phyloP scores from a whole-genome alignment of 2,329 filamentous ascomycete genomes.

The Trichocomaceae sp. region DNA sequence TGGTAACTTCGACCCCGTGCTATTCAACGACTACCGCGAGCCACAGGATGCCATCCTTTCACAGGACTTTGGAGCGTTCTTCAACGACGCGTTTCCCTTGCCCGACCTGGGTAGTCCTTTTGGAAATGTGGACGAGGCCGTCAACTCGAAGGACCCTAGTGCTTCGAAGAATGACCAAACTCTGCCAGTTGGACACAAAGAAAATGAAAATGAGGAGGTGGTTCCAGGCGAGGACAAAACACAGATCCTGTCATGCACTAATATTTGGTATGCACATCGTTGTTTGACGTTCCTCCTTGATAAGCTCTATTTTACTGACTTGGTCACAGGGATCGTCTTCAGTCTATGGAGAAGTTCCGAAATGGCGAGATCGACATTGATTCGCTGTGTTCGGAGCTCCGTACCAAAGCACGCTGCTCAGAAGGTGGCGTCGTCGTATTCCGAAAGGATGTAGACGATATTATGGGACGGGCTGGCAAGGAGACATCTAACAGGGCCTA shows the following conservation, averaged over 20 bases:
- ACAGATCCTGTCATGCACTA: slow-evolving; percentile 73
- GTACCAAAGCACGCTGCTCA: slow-evolving; percentile 93
- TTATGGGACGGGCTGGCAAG: slow-evolving; percentile 48
- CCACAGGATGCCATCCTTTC: slow-evolving; percentile 74
- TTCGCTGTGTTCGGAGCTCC: slow-evolving; percentile 81
- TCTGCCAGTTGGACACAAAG: slow-evolving; percentile 63
- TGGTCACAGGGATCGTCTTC: slow-evolving; percentile 71
- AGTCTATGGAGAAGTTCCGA: slow-evolving; percentile 79
- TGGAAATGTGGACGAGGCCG: slow-evolving; percentile 48
- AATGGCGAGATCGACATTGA: slow-evolving; percentile 92
- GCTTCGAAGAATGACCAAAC: slow-evolving; percentile 63
- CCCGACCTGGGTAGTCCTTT: slow-evolving; percentile 74
- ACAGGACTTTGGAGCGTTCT: slow-evolving; percentile 64
- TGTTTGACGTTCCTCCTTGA: neutral
- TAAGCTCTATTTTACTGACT: slow-evolving; percentile 38
- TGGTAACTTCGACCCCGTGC: slow-evolving; percentile 79
- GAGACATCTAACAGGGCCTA: slow-evolving; percentile 22
- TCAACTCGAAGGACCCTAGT: slow-evolving; percentile 18
- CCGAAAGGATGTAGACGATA: slow-evolving; percentile 77
- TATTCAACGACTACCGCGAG: slow-evolving; percentile 90
- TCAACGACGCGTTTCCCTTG: slow-evolving; percentile 70
- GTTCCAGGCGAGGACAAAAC: slow-evolving; percentile 55
- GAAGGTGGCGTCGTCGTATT: slow-evolving; percentile 81
- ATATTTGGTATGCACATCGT: slow-evolving; percentile 71
- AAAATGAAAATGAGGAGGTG: slow-evolving; percentile 64